Base-by-base conservation (phyloP, 768 basidiomycete genomes). In the Psilocybe subaeruginosa region DNA sequence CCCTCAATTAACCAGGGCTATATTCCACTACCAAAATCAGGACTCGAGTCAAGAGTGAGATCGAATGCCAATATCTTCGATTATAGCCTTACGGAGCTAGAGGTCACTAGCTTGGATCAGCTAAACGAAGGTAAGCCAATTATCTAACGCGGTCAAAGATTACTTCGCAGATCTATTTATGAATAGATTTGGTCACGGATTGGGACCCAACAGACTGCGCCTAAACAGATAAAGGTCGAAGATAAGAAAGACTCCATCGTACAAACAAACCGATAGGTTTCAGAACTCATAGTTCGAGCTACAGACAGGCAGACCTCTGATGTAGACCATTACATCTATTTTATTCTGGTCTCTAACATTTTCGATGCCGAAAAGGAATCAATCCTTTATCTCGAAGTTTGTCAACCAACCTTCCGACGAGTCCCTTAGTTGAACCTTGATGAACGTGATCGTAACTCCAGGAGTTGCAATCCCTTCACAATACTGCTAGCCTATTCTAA, bases 21-120 rank as follows among this genome's bases (percentile, higher is more conserved):
- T 66, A 76, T 89, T 31, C 85, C 87, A 1, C 74, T 92, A 0
- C 89, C 90, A 4, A 91, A 91, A 71, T 86, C 87, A 4, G 77
- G 79, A 12, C 83, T 78, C 0, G 76, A 79, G 27, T 58, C 73
- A 1, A 78, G 89, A 23, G 88, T 92, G 64, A 66, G 76, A 30
- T 74, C 80, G 1, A 92, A 93, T 69, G 74, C 79, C 2, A 72
- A 87, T 29, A 74, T 92, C 3, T 93, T 82, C 64, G 83, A 88
- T 66, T 91, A 91, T 62, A 79, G 81, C 57, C 76, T 91, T 3
- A 70, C 74, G 8, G 65, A 74, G 14, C 76, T 79, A 4, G 88
- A 88, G 51, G 77, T 91, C 59, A 64, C 59, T 0, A 64, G 69
- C 39, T 70, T 92, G 31, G 85, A 88, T 68, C 72, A 65, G 3